These are phyloP conservation scores for Euphorbia corollata DNA, from an alignment of 441 rosid species.

Conservation along the genomic window DNA sequence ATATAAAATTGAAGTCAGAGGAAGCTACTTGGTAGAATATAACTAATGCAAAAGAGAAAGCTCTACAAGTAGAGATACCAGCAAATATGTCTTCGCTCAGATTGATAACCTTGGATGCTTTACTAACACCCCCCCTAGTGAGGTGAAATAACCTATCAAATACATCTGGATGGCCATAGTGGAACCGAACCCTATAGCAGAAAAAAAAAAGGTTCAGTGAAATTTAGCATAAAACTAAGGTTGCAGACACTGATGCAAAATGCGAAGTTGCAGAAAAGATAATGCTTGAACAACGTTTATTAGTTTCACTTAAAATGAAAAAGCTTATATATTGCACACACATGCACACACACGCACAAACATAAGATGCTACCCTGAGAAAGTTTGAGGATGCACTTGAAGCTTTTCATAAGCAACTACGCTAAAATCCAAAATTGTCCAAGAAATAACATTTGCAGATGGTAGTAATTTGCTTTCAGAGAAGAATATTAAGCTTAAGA, in stretches of 20 bases:
- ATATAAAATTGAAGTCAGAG: conserved; percentile 17
- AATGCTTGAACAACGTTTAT: background rate
- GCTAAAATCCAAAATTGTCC: background rate
- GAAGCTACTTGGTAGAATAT: conserved; percentile 13
- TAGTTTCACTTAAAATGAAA: background rate
- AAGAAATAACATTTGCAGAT: background rate
- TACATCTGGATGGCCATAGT: conserved; percentile 99
- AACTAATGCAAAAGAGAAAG: conserved; percentile 7
- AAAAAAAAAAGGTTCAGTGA: conserved; percentile 10
- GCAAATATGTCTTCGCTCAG: conserved; percentile 99
- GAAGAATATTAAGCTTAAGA: background rate
- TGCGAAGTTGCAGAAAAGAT: background rate
- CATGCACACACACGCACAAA: background rate
- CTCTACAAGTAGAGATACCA: conserved; percentile 36
- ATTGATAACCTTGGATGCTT: conserved; percentile 95
- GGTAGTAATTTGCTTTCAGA: background rate
- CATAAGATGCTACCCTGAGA: background rate
- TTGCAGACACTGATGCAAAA: background rate
- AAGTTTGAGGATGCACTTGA: background rate
- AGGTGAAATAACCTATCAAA: conserved; percentile 96
- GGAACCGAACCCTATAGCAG: conserved; percentile 85
- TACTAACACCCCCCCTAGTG: conserved; percentile 97
- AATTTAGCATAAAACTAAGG: conserved; percentile 4
- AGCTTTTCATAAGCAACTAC: background rate
- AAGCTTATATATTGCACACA: background rate